A percentile compares a stretch with the other conserved stretches of the same genome.
phyloP scores from a whole-genome alignment of 306 rosid species.

The Pueraria montana region DNA sequence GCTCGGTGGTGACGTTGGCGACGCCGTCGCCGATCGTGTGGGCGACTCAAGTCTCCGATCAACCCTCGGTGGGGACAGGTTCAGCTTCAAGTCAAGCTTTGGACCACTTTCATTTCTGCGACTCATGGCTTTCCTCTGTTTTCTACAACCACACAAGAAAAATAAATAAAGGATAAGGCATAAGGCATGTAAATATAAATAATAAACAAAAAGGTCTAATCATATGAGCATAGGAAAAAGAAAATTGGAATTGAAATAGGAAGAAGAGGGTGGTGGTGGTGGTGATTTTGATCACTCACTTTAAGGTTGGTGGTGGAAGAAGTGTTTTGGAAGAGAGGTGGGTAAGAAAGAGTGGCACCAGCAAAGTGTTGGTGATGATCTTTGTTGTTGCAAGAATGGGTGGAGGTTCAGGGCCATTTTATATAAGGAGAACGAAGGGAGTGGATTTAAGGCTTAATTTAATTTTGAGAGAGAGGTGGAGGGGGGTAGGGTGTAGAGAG shows the following conservation, averaged over 20 bases:
- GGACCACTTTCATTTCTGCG: conserved; percentile 75
- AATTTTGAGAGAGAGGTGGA: conserved; percentile 74
- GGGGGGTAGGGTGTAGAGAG: conserved; percentile 53
- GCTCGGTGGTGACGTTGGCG: conserved; percentile 85
- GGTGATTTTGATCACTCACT: conserved; percentile 25
- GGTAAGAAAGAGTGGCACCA: conserved; percentile 46
- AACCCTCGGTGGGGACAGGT: conserved; percentile 86
- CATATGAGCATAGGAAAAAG: not conserved
- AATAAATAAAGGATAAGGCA: no score
- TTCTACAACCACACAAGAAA: conserved; percentile 3
- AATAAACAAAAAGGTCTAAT: conserved; percentile 18
- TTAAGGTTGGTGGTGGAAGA: not conserved
- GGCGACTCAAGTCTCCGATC: conserved; percentile 67
- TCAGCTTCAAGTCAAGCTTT: conserved; percentile 90
- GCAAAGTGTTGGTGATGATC: conserved; percentile 40
- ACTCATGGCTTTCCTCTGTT: conserved; percentile 63
- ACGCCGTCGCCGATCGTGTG: conserved; percentile 72
- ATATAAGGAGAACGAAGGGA: conserved; percentile 66
- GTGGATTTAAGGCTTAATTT: conserved; percentile 76
- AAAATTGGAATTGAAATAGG: not conserved
- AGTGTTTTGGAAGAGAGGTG: not conserved
- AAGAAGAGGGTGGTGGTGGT: not conserved
- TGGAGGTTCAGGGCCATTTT: conserved; percentile 57
- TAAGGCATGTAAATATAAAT: not conserved
- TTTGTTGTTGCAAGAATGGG: conserved; percentile 55